phyloP scores from a whole-genome alignment of 208 protist species.

The Crithidia bombi region DNA sequence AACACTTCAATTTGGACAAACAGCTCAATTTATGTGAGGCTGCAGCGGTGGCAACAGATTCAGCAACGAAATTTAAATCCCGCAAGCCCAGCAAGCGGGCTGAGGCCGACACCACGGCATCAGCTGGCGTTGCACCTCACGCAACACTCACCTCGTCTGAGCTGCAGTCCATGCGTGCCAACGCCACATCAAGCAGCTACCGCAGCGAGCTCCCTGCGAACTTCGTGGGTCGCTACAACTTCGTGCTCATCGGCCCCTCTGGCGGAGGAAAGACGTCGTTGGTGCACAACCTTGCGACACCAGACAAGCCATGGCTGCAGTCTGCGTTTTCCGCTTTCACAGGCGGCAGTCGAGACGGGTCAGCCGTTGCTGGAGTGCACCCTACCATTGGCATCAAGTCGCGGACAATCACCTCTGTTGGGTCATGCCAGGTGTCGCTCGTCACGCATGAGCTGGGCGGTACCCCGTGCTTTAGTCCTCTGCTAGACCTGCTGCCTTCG shows the following conservation, averaged over 20 bases:
- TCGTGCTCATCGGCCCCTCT: constrained; percentile 65
- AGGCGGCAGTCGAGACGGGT: constrained; percentile 2
- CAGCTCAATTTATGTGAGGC: background rate
- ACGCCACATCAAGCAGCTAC: background rate
- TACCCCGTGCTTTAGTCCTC: constrained; percentile 58
- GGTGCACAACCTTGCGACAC: constrained; percentile 58
- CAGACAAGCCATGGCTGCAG: constrained; percentile 46
- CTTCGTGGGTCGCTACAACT: constrained; percentile 70
- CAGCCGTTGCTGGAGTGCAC: background rate
- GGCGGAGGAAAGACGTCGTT: constrained; percentile 64
- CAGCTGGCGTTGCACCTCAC: background rate
- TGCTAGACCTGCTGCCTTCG: constrained; percentile 68
- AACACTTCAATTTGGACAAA: background rate
- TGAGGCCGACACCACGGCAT: background rate
- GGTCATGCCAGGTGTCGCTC: constrained; percentile 41
- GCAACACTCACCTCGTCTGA: constrained; percentile 2
- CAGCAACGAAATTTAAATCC: background rate
- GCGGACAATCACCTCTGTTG: constrained; percentile 19
- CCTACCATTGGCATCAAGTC: constrained; percentile 43
- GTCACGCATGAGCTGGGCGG: constrained; percentile 73
- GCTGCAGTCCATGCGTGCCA: constrained; percentile 20
- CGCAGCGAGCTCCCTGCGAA: constrained; percentile 25
- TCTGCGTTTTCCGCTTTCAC: constrained; percentile 48
- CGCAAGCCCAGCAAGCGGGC: constrained; percentile 21
- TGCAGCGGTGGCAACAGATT: background rate